These are phyloP conservation scores for Angomonas deanei DNA, from an alignment of 208 protist species.

Conservation along the genomic window DNA sequence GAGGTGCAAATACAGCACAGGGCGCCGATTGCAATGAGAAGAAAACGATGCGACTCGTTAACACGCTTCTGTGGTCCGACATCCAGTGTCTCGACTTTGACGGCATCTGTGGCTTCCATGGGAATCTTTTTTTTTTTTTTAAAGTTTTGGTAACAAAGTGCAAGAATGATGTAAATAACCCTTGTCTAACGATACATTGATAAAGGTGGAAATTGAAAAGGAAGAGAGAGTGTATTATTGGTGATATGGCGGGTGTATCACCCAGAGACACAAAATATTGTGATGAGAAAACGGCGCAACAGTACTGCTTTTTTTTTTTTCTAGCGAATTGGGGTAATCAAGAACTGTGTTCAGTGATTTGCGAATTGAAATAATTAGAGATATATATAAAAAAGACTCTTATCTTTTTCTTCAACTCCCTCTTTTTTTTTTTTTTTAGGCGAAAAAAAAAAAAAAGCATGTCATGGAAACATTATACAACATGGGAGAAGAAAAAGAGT, in stretches of 20 bases:
- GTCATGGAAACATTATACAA: too few species aligned
- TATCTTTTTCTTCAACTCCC: background rate
- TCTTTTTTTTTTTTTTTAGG: slow-evolving; percentile 1
- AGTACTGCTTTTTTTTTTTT: background rate
- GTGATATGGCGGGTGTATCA: too few species aligned
- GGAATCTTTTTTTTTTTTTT: background rate
- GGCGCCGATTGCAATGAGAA: slow-evolving; percentile 17
- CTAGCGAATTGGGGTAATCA: too few species aligned
- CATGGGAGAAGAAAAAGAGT: too few species aligned
- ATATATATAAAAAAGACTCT: too few species aligned
- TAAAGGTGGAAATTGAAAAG: slow-evolving; percentile 6
- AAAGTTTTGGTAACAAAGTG: background rate
- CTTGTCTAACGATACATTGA: too few species aligned
- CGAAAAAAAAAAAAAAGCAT: too few species aligned
- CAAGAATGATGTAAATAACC: too few species aligned
- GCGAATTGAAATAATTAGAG: too few species aligned
- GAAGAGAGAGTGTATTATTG: slow-evolving; percentile 5
- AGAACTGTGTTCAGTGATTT: too few species aligned
- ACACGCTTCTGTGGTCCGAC: slow-evolving; percentile 6
- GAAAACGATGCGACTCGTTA: slow-evolving; percentile 19
- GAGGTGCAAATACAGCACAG: slow-evolving; percentile 27
- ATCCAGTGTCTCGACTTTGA: background rate
- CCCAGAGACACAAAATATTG: too few species aligned
- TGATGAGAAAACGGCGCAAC: too few species aligned
- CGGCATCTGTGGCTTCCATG: background rate